Base-by-base conservation (phyloP, 768 basidiomycete species). In the Termitomyces sp. region DNA sequence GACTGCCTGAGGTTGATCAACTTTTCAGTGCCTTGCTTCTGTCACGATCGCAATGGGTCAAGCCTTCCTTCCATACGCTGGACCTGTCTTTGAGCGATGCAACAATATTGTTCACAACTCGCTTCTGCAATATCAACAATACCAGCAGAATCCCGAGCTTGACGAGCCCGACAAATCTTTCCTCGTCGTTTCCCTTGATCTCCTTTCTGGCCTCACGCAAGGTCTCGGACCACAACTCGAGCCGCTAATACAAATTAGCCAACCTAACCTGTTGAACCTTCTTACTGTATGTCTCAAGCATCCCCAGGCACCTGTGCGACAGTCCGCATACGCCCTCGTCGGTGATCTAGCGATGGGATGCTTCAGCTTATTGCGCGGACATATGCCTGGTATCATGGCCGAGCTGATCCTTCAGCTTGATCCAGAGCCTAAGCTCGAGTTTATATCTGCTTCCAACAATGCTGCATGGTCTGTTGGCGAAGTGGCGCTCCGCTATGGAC, bases 401-500 rank as follows among this genome's bases (percentile, higher is more conserved):
- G 90, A 94, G 66, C 79, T 99, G 52, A 89, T 91, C 57, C 73
- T 81, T 38, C 95, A 98, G 64, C 88, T 99, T 50, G 90, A 94
- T 57, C 89, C 91, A 5, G 91, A 96, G 65, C 97, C 96, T 1
- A 91, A 92, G 63, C 79, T 89, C 31, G 95, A 98, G 69, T 94
- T 94, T 65, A 85, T 98, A 58, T 95, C 93, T 61, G 97, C 96
- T 5, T 95, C 93, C 69, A 99, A 99, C 72, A 99, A 99, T 66
- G 97, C 97, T 10, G 96, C 96, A 1, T 99, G 97, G 97, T 94
- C 94, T n/a, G 94, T 97, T 27, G 97, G 97, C 41, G 97, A 99
- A 71, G 93, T 99, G 31, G 93, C 97, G 7, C 73, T 99, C 58
- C 91, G 94, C 44, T 94, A 91, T 66, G 91, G 93, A 50, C 77